Base-by-base conservation (phyloP, 306 rosid species). In the Calophaca sinica region DNA sequence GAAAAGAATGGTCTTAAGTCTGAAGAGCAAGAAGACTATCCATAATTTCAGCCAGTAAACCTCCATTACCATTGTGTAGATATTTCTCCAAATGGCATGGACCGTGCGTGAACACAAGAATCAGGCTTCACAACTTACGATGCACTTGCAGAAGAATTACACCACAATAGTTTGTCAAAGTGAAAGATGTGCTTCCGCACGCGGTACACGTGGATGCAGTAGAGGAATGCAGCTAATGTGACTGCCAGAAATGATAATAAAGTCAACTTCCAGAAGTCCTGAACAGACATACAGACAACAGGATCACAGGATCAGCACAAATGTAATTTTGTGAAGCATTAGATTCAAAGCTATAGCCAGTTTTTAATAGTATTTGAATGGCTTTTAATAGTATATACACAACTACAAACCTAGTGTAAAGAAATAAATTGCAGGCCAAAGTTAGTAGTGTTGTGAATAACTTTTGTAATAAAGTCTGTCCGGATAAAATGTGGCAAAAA, bases 241-340 rank as follows among this genome's bases (percentile, higher is more conserved):
- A 78, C 93, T 4, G 80, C 82, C 38, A 59, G 31, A 83, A 85
- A 90, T n/a, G 97, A 91, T 70, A 94, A 13, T 29, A 82, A 64
- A 36, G 28, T 80, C 85, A 94, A 62, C 85, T 82, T 81, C 96
- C 97, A 87, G 49, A 94, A 94, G 42, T 91, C 96, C 97, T 94
- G 87, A 53, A 75, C 58, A 35, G 3, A 63, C 33, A 54, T 2
- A 29, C 14, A 78, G 11, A 64, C 3, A 60, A 62, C 2, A 33
- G 7, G 58, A 72, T 38, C 53, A 50, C 72, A 69, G 7, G 54
- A 20, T 77, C 42, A 80, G 61, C 50, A 38, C 51, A 66, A 7
- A 2, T 48, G 7, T 5, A 39, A 5, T 76, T 66, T 44, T 35
- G 31, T 63, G 9, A 66, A 65, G 62, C 49, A 83, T 70, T 50